phyloP scores from a whole-genome alignment of 371 early-diverging fungal genomes.

The Mortierella sp. region DNA sequence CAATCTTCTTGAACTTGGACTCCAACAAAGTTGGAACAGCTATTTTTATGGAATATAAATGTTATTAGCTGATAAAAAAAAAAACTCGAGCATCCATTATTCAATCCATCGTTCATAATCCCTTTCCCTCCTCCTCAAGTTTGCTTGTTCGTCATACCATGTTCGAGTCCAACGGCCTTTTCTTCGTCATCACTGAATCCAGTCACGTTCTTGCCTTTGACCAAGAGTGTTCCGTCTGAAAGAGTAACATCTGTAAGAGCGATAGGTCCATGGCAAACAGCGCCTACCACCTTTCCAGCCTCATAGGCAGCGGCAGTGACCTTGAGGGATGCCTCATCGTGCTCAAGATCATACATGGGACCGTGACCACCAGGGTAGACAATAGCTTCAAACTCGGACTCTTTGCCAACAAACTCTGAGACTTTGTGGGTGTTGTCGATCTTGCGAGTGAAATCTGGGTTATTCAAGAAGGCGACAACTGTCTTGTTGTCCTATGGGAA shows the following conservation, averaged over 20 bases:
- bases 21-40: constrained; percentile 52
- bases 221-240: constrained; percentile 52
- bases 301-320: constrained; percentile 57
- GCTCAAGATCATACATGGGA: constrained; percentile 61
- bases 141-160: constrained; percentile 20
- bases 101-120: not conserved
- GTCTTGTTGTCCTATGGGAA: constrained; percentile 19
- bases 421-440: constrained; percentile 57
- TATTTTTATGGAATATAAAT: no score
- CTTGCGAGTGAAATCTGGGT: constrained; percentile 42
- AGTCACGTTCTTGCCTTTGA: constrained; percentile 61
- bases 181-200: constrained; percentile 64
- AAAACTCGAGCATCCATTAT: not conserved
- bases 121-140: not conserved
- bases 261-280: constrained; percentile 65
- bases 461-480: constrained; percentile 49
- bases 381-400: constrained; percentile 54
- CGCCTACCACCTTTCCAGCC: constrained; percentile 57
- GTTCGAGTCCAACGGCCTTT: constrained; percentile 32
- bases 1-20: constrained; percentile 52
- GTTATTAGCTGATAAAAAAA: not conserved
- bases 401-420: constrained; percentile 44
- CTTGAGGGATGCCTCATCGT: constrained; percentile 49
- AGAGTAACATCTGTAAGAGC: constrained; percentile 60
- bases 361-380: constrained; percentile 67